phyloP scores from a whole-genome alignment of 176 grass and related monocot genomes.

The Oryza glaberrima region DNA sequence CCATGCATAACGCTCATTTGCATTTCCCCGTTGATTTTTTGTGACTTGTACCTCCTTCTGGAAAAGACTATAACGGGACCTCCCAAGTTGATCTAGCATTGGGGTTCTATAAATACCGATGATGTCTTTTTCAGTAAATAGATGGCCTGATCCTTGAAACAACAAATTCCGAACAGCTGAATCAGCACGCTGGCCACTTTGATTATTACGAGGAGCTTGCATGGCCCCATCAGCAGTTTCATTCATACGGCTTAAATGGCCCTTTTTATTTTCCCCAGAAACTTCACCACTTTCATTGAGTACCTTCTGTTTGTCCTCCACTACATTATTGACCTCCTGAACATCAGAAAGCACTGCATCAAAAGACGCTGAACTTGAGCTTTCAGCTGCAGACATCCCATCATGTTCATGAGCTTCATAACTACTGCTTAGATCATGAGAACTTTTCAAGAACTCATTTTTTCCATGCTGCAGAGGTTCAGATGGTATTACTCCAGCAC shows the following conservation, averaged over 20 bases:
- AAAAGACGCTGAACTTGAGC: slow-evolving; percentile 67
- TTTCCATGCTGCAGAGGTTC: slow-evolving; percentile 34
- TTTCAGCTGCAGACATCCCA: slow-evolving; percentile 57
- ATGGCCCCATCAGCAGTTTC: slow-evolving; percentile 27
- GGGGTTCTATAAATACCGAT: slow-evolving; percentile 76
- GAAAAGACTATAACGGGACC: slow-evolving; percentile 64
- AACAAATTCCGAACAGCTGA: slow-evolving; percentile 61
- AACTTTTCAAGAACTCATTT: slow-evolving; percentile 2
- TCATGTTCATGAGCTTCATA: slow-evolving; percentile 32
- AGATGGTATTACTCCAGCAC: slow-evolving; percentile 38
- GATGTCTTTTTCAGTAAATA: slow-evolving; percentile 64
- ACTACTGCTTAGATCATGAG: slow-evolving; percentile 19
- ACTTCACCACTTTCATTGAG: slow-evolving; percentile 27
- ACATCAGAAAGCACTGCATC: slow-evolving; percentile 51
- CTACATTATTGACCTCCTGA: slow-evolving; percentile 47
- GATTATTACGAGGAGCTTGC: slow-evolving; percentile 19
- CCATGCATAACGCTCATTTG: slow-evolving; percentile 89
- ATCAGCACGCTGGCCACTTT: slow-evolving; percentile 30
- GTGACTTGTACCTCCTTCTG: slow-evolving; percentile 59
- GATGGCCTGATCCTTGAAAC: slow-evolving; percentile 60
- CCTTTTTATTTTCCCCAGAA: slow-evolving; percentile 48
- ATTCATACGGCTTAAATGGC: slow-evolving; percentile 29
- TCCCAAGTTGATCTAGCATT: slow-evolving; percentile 56
- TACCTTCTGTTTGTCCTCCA: slow-evolving; percentile 15
- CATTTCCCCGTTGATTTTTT: slow-evolving; percentile 66